Base-by-base conservation (phyloP, 805 yeast species). In the Metschnikowia chrysomelidarum region DNA sequence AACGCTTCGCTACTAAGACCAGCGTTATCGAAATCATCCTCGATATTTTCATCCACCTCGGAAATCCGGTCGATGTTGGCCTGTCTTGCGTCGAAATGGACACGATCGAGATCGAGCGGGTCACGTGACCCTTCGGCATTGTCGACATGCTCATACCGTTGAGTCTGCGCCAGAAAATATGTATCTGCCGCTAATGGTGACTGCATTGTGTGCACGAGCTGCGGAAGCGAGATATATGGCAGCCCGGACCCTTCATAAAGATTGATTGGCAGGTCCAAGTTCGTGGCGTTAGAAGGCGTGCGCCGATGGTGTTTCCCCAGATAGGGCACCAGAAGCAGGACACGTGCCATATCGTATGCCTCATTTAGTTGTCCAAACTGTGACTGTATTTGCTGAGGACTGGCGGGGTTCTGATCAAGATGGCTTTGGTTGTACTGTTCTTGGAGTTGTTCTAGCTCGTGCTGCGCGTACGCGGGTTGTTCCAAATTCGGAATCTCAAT, bases 401-500 rank as follows among this genome's bases (percentile, higher is more conserved):
- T 24, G 7, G 18, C 31, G 12, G 24, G 26, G 10, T 22, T 32
- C 10, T 31, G 32, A 7, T 30, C 35, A 25, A 30, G n/a, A 9
- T 36, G 35, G 11, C 26, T 25, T 27, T 36, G 50, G 26, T 40
- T 42, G 40, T 41, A 48, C 27, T 41, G 50, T 28, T 44, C 42
- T 30, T 41, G 50, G 26, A 43, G 44, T 27, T 40, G 52, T 15
- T 27, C 36, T 12, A 49, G 43, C 38, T 44, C 47, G 13, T 39
- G 47, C 30, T 38, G 46, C 7, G 41, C 49, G 32, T 41, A 48
- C 19, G 42, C 15, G 8, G 48, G 46, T 35, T 61, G 63, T 22
- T 64, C 69, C 44, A 68, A 54, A 42, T 63, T 66, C 6, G 73
- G 73, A 23, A 68, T 68, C 42, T 68, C 73, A 37, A 68, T 68